A percentile compares a stretch with the other conserved stretches of the same genome.
phyloP scores from a whole-genome alignment of 108 stramenopile species.

The Skeletonema tropicum region DNA sequence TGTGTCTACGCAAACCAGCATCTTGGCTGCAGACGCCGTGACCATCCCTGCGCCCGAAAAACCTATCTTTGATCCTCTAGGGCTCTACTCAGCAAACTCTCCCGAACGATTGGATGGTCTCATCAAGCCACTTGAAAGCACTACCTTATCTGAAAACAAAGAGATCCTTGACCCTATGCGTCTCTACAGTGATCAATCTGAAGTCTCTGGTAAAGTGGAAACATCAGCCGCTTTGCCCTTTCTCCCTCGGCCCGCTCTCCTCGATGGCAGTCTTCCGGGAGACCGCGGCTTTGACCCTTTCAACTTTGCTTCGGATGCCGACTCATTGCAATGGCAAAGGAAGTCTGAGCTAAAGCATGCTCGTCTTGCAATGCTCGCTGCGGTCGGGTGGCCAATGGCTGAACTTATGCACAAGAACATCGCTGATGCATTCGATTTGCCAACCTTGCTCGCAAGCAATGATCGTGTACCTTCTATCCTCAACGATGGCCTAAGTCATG shows the following conservation, averaged over 20 bases:
- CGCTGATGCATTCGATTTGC: constrained; percentile 31
- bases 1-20: not conserved
- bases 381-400: constrained; percentile 75
- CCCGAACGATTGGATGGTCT: constrained; percentile 12
- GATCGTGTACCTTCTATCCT: constrained; percentile 72
- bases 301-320: constrained; percentile 25
- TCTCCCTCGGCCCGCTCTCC: constrained; percentile 39
- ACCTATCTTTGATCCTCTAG: constrained; percentile 75
- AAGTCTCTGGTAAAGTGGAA: constrained; percentile 12
- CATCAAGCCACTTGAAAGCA: constrained; percentile 9
- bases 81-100: constrained; percentile 49
- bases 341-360: constrained; percentile 60
- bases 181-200: constrained; percentile 23
- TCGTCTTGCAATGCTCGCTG: constrained; percentile 68
- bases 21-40: not conserved
- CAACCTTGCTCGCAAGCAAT: constrained; percentile 32
- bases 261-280: constrained; percentile 55
- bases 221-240: constrained; percentile 42
- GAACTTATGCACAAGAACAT: constrained; percentile 65
- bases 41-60: not conserved
- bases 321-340: constrained; percentile 31
- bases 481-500: constrained; percentile 72
- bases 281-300: constrained; percentile 66
- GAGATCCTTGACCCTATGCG: constrained; percentile 24
- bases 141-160: not conserved